Percentiles rank a stretch among this genome's conserved stretches.
phyloP scores from a whole-genome alignment of 768 basidiomycete species.

The Lactarius sp. region DNA sequence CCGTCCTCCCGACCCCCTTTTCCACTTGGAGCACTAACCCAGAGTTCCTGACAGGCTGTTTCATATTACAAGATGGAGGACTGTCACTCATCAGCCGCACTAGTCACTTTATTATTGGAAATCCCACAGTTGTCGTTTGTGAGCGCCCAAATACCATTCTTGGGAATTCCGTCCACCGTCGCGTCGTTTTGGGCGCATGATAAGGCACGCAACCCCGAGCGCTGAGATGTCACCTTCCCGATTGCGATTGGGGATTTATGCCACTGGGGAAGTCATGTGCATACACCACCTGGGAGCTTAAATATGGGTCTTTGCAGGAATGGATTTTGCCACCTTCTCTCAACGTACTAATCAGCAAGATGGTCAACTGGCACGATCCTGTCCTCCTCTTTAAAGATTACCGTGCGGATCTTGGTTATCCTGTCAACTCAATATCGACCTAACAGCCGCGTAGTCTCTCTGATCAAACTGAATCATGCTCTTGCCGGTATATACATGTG shows the following conservation, averaged over 20 bases:
- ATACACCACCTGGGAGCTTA: not conserved
- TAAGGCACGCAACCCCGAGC: not conserved
- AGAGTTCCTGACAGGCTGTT: too few relatives aligned
- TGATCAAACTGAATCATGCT: not conserved
- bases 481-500: not conserved
- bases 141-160: not conserved
- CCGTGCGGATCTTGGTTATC: not conserved
- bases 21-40: too few relatives aligned
- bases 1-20: too few relatives aligned
- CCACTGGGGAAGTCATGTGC: not conserved
- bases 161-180: not conserved
- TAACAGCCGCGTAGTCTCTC: not conserved
- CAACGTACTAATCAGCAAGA: not conserved
- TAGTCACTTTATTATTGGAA: not conserved
- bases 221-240: not conserved
- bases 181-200: too few relatives aligned
- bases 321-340: not conserved
- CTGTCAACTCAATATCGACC: not conserved
- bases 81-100: too few relatives aligned
- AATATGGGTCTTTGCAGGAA: not conserved
- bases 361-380: slow-evolving; percentile 12
- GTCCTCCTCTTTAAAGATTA: not conserved
- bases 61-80: not conserved
- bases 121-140: not conserved
- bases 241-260: not conserved